A percentile compares a stretch with the other conserved stretches of the same genome.
Conservation (phyloP, 2,329 filamentous ascomycete genomes). For the Bimuria novae-zelandiae region DNA sequence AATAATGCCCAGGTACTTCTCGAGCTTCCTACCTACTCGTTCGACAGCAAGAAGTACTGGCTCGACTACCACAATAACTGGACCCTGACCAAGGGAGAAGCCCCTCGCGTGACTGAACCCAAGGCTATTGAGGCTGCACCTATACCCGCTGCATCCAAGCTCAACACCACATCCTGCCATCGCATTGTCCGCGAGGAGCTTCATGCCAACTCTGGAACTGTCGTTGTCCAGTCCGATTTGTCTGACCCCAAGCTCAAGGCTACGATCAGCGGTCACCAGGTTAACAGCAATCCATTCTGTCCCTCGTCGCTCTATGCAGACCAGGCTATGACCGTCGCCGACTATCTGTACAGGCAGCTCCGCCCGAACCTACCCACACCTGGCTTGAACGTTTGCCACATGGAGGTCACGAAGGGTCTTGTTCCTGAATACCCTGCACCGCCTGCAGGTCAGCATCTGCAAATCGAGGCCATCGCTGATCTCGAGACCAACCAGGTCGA, state of each 20-base stretch:
- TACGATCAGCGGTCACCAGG: constrained; percentile 67
- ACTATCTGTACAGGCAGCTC: constrained; percentile 69
- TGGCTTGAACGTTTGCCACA: constrained; percentile 66
- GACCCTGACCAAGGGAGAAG: constrained; percentile 70
- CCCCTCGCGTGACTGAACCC: constrained; percentile 47
- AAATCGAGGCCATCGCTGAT: constrained; percentile 65
- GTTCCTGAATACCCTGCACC: constrained; percentile 60
- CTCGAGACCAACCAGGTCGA: constrained; percentile 59
- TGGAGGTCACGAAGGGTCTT: constrained; percentile 73
- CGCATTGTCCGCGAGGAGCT: constrained; percentile 66
- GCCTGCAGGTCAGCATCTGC: constrained; percentile 61
- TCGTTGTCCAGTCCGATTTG: constrained; percentile 70
- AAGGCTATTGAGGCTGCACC: constrained; percentile 48
- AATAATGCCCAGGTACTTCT: constrained; percentile 62
- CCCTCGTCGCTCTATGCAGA: constrained; percentile 68
- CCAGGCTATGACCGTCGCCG: constrained; percentile 67
- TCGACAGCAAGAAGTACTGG: constrained; percentile 75
- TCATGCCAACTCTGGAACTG: constrained; percentile 61
- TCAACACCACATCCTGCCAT: constrained; percentile 69
- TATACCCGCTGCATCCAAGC: constrained; percentile 56
- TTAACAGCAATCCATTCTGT: constrained; percentile 69
- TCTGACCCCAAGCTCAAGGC: constrained; percentile 65
- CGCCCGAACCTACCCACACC: constrained; percentile 61
- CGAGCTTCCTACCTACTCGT: constrained; percentile 70
- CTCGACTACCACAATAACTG: constrained; percentile 73